Base-by-base conservation (phyloP, 2,329 filamentous ascomycete genomes). In the Penicillium sp. region DNA sequence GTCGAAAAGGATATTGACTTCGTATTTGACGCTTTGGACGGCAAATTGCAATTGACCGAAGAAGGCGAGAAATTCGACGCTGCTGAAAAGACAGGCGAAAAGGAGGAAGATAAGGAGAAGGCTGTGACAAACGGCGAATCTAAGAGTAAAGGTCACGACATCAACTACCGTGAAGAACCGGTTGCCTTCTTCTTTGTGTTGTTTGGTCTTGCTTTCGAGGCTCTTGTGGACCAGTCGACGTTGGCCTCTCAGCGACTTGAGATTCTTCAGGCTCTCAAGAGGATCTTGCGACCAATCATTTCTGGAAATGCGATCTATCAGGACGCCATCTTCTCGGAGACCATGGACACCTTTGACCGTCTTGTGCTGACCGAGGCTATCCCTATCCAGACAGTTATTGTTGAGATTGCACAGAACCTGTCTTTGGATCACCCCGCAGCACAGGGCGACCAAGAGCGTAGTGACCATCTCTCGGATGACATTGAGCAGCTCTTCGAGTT, bases 151-250 rank as follows among this genome's bases (percentile, higher is more conserved):
- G 84, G 83, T 3, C 83, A 88, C 51, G 91, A 94, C 65, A 98
- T 99, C 79, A 98, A 98, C 75, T 99, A 99, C 74, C 90, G 95
- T 50, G 94, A 98, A 71, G 95, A 99, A 73, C 95, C 95, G 0
- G 92, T 98, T 1, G 95, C 95, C 0, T 99, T 99, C 82, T 99
- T 99, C 81, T 99, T 99, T 70, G 94, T 99, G 14, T 84, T 99
- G 0, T 99, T 98, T 69, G 95, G 95, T 11, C 88, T 99, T 58
- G 92, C 94, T 0, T 98, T 99, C 67, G 96, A 99, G 77, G 94
- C 96, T 17, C 84, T 99, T 22, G 94, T 94, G 7, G 92, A 91
- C 6, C 88, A 92, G 49, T 88, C 90, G 5, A 84, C 86, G 22
- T 88, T 90, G 66, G 82, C 88, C 11, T 82, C 92, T 64, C 92